Evolutionary conservation across 129 eudicot species (phyloP).

Genomic region (Cynara cardunculus): DNA sequence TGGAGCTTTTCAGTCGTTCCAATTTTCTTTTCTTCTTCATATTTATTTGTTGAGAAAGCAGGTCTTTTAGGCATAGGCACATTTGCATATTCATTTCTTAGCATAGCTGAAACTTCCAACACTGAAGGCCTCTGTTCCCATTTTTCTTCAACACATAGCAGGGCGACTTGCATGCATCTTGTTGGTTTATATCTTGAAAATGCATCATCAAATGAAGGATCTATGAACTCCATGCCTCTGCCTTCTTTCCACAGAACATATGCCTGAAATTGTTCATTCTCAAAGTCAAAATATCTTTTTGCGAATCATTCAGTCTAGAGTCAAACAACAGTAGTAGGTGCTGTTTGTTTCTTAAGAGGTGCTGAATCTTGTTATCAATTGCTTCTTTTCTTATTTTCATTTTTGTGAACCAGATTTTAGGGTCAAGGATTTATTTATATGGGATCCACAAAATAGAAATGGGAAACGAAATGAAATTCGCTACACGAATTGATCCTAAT

Average conservation of each 20-base stretch:
- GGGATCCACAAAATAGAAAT: not conserved
- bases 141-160: conserved; percentile 24
- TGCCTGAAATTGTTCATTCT: conserved; percentile 17
- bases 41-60: conserved; percentile 3
- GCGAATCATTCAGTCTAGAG: not conserved
- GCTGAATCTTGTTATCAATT: not conserved
- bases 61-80: conserved; percentile 24
- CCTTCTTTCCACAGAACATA: conserved; percentile 21
- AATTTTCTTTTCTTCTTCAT: conserved; percentile 7
- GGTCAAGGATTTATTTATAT: no score
- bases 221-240: conserved; percentile 21
- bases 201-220: conserved; percentile 23
- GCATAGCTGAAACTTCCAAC: conserved; percentile 22
- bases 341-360: not conserved
- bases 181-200: conserved; percentile 16
- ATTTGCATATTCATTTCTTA: conserved; percentile 12
- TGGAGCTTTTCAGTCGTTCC: not conserved
- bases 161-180: conserved; percentile 22
- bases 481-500: not conserved
- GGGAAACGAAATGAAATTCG: not conserved
- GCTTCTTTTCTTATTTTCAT: not conserved
- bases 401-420: no score
- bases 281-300: not conserved
- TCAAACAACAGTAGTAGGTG: not conserved
- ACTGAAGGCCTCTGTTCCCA: conserved; percentile 27